Conservation (phyloP, 1,139 yeast species). For the Pichia sp. region DNA sequence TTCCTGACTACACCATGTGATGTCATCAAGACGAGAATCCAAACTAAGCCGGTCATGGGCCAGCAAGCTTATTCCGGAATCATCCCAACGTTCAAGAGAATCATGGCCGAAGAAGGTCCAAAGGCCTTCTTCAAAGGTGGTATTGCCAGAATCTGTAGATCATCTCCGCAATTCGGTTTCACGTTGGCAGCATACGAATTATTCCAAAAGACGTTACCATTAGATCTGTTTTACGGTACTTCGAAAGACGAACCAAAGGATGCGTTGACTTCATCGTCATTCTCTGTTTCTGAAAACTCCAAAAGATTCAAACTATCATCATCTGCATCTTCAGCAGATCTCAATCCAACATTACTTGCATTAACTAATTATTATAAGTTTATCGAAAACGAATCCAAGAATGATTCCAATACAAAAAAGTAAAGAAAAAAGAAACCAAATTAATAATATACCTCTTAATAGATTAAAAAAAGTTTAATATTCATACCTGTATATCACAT, state of each 20-base stretch:
- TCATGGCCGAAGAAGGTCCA: conserved; percentile 60
- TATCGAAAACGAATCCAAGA: conserved; percentile 7
- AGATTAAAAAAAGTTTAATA: neutral
- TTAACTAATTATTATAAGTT: conserved; percentile 18
- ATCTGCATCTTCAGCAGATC: conserved; percentile 24
- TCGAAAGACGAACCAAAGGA: conserved; percentile 16
- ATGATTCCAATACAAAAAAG: neutral
- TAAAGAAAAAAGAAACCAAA: neutral
- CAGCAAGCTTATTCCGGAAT: conserved; percentile 79
- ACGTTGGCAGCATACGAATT: conserved; percentile 95
- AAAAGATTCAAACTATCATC: conserved; percentile 30
- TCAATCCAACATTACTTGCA: conserved; percentile 30
- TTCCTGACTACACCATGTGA: conserved; percentile 95
- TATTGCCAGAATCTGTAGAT: conserved; percentile 88
- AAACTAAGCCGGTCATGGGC: conserved; percentile 76
- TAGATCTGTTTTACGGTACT: conserved; percentile 35
- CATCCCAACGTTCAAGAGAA: conserved; percentile 70
- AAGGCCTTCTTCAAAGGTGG: conserved; percentile 95
- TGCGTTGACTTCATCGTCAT: conserved; percentile 7
- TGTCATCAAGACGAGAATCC: conserved; percentile 94
- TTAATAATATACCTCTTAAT: neutral
- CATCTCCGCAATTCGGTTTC: conserved; percentile 98
- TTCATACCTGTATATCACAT: too few relatives aligned
- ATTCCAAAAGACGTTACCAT: conserved; percentile 61
- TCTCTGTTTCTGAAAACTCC: conserved; percentile 25